Evolutionary conservation across 2,329 filamentous ascomycete genomes (phyloP).

Genomic region (Fusarium chaquense): DNA sequence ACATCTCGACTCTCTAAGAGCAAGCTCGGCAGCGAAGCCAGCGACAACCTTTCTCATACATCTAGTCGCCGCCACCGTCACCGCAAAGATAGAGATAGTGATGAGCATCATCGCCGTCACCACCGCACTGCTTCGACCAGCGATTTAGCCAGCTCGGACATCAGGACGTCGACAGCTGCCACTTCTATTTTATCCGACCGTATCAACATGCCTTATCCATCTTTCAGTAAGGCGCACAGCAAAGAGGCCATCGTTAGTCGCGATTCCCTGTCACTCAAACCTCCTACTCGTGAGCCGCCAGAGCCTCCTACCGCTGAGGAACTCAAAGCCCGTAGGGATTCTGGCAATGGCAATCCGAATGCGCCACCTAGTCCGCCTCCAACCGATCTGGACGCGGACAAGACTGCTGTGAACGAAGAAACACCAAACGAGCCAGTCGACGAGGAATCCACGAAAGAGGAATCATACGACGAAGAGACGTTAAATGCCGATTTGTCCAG

Average conservation of each 20-base stretch:
- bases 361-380: constrained; percentile 74
- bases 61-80: constrained; percentile 51
- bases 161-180: constrained; percentile 55
- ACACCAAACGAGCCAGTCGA: constrained; percentile 49
- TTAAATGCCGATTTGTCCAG: constrained; percentile 21
- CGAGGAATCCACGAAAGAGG: constrained; percentile 47
- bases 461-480: constrained; percentile 48
- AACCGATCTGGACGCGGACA: constrained; percentile 67
- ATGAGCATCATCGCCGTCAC: constrained; percentile 50
- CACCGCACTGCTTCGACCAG: constrained; percentile 56
- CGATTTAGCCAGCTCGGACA: constrained; percentile 62
- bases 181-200: constrained; percentile 54
- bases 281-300: constrained; percentile 77
- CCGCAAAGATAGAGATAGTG: constrained; percentile 51
- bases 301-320: constrained; percentile 48
- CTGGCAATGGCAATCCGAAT: constrained; percentile 55
- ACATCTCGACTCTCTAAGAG: constrained; percentile 58
- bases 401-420: constrained; percentile 48
- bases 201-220: constrained; percentile 77
- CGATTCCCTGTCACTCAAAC: constrained; percentile 63
- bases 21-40: constrained; percentile 55
- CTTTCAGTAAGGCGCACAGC: constrained; percentile 90
- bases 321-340: constrained; percentile 17
- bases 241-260: constrained; percentile 82
- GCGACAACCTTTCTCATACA: constrained; percentile 56